Percentiles rank a stretch among this genome's conserved stretches.
phyloP scores from a whole-genome alignment of 768 basidiomycete species.

The Basidioascus undulatus region DNA sequence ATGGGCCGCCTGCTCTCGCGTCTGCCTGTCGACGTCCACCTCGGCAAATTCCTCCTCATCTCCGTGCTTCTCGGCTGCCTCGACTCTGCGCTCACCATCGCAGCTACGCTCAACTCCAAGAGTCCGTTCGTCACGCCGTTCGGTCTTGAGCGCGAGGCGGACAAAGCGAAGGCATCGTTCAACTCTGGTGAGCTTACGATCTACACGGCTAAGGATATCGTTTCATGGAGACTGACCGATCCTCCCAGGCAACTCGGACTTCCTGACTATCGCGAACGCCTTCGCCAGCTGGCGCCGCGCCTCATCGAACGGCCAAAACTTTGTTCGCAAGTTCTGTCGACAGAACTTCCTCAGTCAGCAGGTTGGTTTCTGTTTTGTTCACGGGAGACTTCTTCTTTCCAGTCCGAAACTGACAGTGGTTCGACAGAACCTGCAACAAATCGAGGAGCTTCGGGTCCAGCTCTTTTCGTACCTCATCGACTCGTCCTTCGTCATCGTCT shows the following conservation, averaged over 20 bases:
- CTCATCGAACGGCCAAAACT: constrained; percentile 31
- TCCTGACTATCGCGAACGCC: constrained; percentile 74
- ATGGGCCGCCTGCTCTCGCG: constrained; percentile 77
- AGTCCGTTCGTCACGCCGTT: constrained; percentile 78
- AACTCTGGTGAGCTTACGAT: constrained; percentile 31
- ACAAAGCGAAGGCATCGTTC: constrained; percentile 58
- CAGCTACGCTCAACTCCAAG: constrained; percentile 74
- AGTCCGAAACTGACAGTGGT: no score
- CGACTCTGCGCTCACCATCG: constrained; percentile 90
- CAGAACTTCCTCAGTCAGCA: constrained; percentile 62
- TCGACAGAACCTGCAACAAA: constrained; percentile 78
- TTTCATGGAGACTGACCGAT: constrained; percentile 1
- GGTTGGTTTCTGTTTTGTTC: no score
- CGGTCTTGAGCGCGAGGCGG: constrained; percentile 65
- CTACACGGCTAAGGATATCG: neutral
- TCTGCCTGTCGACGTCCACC: constrained; percentile 82
- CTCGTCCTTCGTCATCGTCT: constrained; percentile 53
- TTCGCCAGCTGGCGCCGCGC: constrained; percentile 69
- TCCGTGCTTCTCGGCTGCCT: constrained; percentile 68
- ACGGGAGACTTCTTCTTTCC: no score
- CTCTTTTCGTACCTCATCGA: constrained; percentile 72
- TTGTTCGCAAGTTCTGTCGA: constrained; percentile 52
- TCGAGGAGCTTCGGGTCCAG: constrained; percentile 87
- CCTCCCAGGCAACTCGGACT: constrained; percentile 65
- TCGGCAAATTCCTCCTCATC: constrained; percentile 74